These are phyloP conservation scores for Cornus suecica DNA, from an alignment of 148 eudicot species.

Conservation along the genomic window DNA sequence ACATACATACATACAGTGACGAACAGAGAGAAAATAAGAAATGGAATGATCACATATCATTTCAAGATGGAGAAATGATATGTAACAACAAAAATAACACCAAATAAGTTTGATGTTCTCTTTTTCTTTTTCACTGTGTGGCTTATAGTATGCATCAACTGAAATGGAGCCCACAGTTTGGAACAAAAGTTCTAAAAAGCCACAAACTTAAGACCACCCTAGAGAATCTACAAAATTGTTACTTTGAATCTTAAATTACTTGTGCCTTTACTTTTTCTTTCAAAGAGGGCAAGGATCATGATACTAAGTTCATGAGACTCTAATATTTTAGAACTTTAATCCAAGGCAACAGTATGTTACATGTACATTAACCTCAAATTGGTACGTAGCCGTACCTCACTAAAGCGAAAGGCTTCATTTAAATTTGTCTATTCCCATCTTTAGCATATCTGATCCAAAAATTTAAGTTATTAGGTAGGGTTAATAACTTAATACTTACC, in stretches of 20 bases:
- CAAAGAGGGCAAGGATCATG: slow-evolving; percentile 3
- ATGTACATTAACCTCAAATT: slow-evolving; percentile 19
- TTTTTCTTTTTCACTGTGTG: slow-evolving; percentile 2
- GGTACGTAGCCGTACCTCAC: slow-evolving; percentile 13
- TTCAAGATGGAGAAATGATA: background rate
- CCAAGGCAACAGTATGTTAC: slow-evolving; percentile 22
- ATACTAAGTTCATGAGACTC: slow-evolving; percentile 1
- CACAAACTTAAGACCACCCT: slow-evolving; percentile 42
- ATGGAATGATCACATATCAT: too few species aligned
- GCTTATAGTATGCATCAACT: background rate
- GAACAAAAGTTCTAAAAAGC: slow-evolving; percentile 48
- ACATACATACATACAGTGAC: too few species aligned
- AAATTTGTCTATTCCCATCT: background rate
- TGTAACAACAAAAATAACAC: background rate
- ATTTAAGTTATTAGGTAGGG: too few species aligned
- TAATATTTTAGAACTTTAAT: slow-evolving; percentile 1
- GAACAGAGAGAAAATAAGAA: too few species aligned
- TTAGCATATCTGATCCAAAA: background rate
- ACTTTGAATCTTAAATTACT: background rate
- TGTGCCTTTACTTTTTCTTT: slow-evolving; percentile 10
- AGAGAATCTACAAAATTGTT: slow-evolving; percentile 48
- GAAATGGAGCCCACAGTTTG: slow-evolving; percentile 27
- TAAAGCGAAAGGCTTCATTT: background rate
- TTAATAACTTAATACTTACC: too few species aligned
- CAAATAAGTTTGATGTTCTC: background rate